Percentiles rank a stretch among this genome's conserved stretches.
Conservation (phyloP, 306 rosid genomes). For the Trichosanthes cucumerina region DNA sequence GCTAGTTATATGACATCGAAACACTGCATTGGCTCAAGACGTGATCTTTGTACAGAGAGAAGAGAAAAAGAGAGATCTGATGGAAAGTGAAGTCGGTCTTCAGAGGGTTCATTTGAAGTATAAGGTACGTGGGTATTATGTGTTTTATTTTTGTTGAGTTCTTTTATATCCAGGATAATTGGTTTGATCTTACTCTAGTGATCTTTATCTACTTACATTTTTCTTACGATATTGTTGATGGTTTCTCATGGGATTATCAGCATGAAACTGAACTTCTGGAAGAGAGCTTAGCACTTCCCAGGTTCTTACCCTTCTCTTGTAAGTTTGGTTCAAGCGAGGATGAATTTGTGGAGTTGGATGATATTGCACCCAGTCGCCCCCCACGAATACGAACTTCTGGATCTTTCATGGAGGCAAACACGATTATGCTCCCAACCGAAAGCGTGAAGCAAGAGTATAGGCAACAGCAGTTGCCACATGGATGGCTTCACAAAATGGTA, state of each 20-base stretch:
- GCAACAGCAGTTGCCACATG: conserved; percentile 56
- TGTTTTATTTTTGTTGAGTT: not conserved
- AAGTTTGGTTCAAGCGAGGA: conserved; percentile 56
- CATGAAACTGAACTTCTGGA: conserved; percentile 49
- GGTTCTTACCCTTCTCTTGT: conserved; percentile 29
- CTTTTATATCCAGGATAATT: not conserved
- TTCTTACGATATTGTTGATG: not conserved
- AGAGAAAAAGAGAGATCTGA: conserved; percentile 78
- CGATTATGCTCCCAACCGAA: conserved; percentile 41
- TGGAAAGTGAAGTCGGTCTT: conserved; percentile 85
- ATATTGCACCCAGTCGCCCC: conserved; percentile 48
- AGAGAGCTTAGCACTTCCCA: conserved; percentile 44
- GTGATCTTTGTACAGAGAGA: conserved; percentile 54
- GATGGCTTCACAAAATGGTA: conserved; percentile 98
- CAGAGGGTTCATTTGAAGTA: conserved; percentile 93
- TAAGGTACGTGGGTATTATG: conserved; percentile 37
- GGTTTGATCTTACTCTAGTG: not conserved
- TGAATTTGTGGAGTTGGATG: conserved; percentile 77
- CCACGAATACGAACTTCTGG: conserved; percentile 41
- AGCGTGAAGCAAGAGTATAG: conserved; percentile 58
- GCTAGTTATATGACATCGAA: conserved; percentile 3
- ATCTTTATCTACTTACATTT: not conserved
- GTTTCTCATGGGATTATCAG: conserved; percentile 17
- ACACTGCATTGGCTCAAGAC: conserved; percentile 16
- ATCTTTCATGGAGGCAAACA: conserved; percentile 35